phyloP scores from a whole-genome alignment of 192 early-diverging fungal species.

The Coemansia sp. region DNA sequence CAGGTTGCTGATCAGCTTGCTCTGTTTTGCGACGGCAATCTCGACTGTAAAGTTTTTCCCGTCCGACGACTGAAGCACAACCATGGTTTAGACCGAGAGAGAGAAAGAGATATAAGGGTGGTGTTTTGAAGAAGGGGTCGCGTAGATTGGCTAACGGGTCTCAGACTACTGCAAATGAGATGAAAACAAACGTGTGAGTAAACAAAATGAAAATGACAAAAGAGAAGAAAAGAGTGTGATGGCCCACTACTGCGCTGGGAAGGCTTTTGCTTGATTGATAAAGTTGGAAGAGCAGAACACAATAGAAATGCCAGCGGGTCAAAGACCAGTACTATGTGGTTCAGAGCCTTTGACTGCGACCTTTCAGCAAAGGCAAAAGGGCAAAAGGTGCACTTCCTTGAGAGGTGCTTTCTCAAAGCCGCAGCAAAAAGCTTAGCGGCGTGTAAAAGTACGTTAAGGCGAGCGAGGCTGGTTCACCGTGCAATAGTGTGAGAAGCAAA shows the following conservation, averaged over 20 bases:
- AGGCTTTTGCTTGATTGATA: background rate
- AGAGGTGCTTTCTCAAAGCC: too few species aligned
- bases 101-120: background rate
- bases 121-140: background rate
- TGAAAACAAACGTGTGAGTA: background rate
- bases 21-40: constrained; percentile 67
- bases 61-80: constrained; percentile 63
- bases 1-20: constrained; percentile 77
- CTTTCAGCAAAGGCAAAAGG: too few species aligned
- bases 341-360: too few species aligned
- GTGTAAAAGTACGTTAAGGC: background rate
- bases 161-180: background rate
- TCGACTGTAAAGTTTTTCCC: constrained; percentile 60
- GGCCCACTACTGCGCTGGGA: background rate
- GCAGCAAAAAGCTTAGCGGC: background rate
- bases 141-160: background rate
- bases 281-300: background rate
- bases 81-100: background rate
- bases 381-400: too few species aligned
- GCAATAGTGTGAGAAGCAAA: constrained; percentile 8
- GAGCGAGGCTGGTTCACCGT: too few species aligned
- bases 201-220: background rate
- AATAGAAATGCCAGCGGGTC: background rate
- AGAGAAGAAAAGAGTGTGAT: background rate
- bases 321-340: too few species aligned